Evolutionary conservation across 2,329 filamentous ascomycete species (phyloP), one percentile per base, ranked within the genome.

Genomic region (Colletotrichum echinochloae): DNA sequence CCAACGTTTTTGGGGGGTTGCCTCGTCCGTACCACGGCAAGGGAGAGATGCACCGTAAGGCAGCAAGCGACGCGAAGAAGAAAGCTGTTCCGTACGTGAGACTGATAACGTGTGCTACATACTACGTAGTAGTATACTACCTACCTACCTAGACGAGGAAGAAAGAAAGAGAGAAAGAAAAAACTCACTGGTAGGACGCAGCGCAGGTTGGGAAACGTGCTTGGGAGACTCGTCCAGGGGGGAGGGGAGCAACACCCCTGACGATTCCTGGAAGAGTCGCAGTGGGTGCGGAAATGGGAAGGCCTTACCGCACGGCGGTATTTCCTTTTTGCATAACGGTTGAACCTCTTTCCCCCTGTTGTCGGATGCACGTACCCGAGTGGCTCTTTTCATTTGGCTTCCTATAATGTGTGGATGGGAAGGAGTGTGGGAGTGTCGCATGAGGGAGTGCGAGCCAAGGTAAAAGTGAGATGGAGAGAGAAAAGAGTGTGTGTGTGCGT

Each of bases 351-450:
- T 14, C 20, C 54, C 65, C 65, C 35, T 55, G n/a, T n/a, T 61
- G 39, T 37, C 20, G 37, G 44, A 28, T 64, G 60, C 44, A 44
- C 11, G 46, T 54, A 30, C 64, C 64, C 41, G 41, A 67, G 51
- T 67, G 59, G 60, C 33, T 63, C 65, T 39, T 28, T 64, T 39
- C 14, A 44, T 46, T 56, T 46, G 59, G n/a, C 11, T 37, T 48
- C 26, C 28, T 41, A 16, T 18, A 11, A n/a, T 39, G 46, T 49
- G 54, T 39, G 49, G 33, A 66, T 46, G 51, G 30, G 39, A 48
- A 48, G 23, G 55, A 60, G 62, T 61, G 62, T 54, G 48, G 23
- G 55, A 60, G 62, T 61, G 62, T 54, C 63, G 64, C 68, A 67
- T 66, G 52, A 67, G 64, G 7, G 48, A 60, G 59, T 49, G n/a